Base-by-base conservation (phyloP, 306 rosid genomes). In the Prunus mira region DNA sequence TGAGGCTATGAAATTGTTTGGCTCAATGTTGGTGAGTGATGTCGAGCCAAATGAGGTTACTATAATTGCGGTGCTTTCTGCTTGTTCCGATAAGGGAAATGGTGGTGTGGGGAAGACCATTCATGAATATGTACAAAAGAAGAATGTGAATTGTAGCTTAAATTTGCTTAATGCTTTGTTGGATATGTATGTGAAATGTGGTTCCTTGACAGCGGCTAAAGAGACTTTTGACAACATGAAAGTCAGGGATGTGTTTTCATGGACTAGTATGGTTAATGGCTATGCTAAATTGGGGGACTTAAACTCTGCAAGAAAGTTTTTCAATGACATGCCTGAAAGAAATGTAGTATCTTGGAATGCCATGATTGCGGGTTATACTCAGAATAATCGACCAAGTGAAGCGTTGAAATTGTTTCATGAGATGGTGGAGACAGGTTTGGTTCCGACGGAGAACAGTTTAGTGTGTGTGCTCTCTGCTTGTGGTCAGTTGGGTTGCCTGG, bases 211-310 rank as follows among this genome's bases (percentile, higher is more conserved):
- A 14, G 73, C 32, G 25, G 93, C 91, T 20, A 83, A 78, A 52
- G 84, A 87, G 86, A 72, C 86, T 54, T 92, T 92, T 65, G 87
- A 88, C 28, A 72, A 47, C 28, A 87, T 90, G 93, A 82, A 79
- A 69, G 75, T 72, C 47, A 90, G 60, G 72, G 97, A 92, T 77
- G 91, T 92, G 70, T 88, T 81, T 79, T 84, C 93, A 2, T 88
- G 92, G 97, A 92, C 97, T 73, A 86, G 91, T 71, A 73, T 92
- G 91, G 85, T 92, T 68, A 92, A 87, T 79, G 97, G 97, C 47
- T 86, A 84, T 82, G 93, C 97, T 20, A 92, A 83, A 79, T 80
- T 75, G 24, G 92, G 96, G 2, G 86, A 92, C 73, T 81, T 92
- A 61, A 92, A 86, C 49, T 79, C 86, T 80, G 93, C 97, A 32